Conservation (phyloP, 768 basidiomycete species). For the Amanita exitialis region DNA sequence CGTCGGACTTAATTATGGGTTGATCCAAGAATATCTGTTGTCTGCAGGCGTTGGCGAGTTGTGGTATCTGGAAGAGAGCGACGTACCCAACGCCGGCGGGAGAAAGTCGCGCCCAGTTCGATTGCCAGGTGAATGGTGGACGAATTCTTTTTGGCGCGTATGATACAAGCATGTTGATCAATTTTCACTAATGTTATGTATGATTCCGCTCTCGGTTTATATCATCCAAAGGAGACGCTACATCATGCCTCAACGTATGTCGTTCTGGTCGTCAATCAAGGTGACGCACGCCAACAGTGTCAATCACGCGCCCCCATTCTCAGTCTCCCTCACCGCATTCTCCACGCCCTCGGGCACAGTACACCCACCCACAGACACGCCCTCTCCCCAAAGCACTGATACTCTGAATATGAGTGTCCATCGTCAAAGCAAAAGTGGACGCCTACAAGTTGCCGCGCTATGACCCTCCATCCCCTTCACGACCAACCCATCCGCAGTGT, state of each 20-base stretch:
- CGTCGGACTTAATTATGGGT: constrained; percentile 80
- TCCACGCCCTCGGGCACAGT: constrained; percentile 90
- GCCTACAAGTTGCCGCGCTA: constrained; percentile 82
- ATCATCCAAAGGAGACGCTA: no score
- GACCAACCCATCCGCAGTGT: constrained; percentile 83
- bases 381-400: constrained; percentile 76
- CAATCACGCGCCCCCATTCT: no score
- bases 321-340: constrained; percentile 29
- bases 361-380: constrained; percentile 95
- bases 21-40: constrained; percentile 54
- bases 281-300: no score
- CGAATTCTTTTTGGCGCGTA: constrained; percentile 46
- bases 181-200: no score
- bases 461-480: constrained; percentile 49
- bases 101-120: constrained; percentile 32
- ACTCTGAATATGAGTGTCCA: constrained; percentile 37
- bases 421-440: no score
- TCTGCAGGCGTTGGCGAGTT: constrained; percentile 50
- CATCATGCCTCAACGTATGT: no score
- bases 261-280: no score
- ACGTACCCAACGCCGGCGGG: constrained; percentile 33
- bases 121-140: constrained; percentile 44
- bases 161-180: not conserved
- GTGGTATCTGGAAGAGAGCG: constrained; percentile 45
- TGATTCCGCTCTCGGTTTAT: no score